Percentiles rank a stretch among this genome's conserved stretches.
Conservation (phyloP, 768 basidiomycete genomes). For the Hygrocybe coccinea region DNA sequence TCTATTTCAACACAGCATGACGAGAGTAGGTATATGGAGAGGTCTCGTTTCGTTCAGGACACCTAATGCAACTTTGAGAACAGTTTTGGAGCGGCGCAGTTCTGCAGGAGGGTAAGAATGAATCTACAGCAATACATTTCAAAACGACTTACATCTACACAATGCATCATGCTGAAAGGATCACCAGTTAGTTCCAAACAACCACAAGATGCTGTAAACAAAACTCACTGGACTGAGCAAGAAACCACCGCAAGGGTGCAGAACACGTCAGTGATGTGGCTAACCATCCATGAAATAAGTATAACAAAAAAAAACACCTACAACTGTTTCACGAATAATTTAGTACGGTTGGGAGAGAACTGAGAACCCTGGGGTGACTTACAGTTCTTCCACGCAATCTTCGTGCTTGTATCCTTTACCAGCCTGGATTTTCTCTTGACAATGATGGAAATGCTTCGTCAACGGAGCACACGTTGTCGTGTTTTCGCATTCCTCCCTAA, state of each 20-base stretch:
- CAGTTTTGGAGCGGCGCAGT: slow-evolving; percentile 69
- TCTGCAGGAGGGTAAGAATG: slow-evolving; percentile 25
- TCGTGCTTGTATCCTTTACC: slow-evolving; percentile 86
- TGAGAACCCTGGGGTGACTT: slow-evolving; percentile 30
- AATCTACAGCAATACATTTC: not conserved
- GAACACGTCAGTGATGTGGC: slow-evolving; percentile 2
- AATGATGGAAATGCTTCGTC: slow-evolving; percentile 83
- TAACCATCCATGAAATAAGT: slow-evolving; percentile 9
- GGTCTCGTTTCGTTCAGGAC: not conserved
- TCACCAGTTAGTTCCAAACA: not conserved
- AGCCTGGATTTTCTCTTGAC: slow-evolving; percentile 77
- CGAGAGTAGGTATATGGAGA: no score
- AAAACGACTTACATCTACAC: slow-evolving; percentile 64
- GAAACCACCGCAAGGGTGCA: not conserved
- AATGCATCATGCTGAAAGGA: slow-evolving; percentile 78
- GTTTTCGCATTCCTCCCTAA: slow-evolving; percentile 74
- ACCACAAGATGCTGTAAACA: no score
- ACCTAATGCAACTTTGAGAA: slow-evolving; percentile 67
- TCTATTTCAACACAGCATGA: no score
- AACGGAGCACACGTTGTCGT: slow-evolving; percentile 60
- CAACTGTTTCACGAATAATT: slow-evolving; percentile 23
- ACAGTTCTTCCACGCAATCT: slow-evolving; percentile 92
- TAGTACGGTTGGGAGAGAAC: slow-evolving; percentile 22
- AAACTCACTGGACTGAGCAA: slow-evolving; percentile 60
- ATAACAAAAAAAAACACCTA: slow-evolving; percentile 19